Percentiles rank a stretch among this genome's conserved stretches.
These are phyloP conservation scores for Arthrobotrys sphaeroides DNA, from an alignment of 2,329 filamentous ascomycete genomes.

Conservation along the genomic window DNA sequence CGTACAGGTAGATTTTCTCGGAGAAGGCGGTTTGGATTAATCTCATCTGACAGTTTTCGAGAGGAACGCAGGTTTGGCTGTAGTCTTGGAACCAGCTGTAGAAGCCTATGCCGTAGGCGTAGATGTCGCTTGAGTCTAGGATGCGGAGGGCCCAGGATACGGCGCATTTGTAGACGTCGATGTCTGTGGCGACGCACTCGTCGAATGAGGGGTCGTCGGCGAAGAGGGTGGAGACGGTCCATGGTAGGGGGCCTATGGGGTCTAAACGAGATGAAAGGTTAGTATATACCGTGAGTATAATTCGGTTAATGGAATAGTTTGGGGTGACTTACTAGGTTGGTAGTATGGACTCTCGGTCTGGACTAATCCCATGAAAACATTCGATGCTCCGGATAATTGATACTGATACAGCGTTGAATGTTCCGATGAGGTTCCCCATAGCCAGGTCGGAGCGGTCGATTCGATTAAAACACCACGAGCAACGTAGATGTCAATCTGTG, in stretches of 20 bases:
- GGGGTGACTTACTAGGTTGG: conserved; percentile 64
- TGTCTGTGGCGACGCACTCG: conserved; percentile 55
- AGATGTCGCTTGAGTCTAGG: conserved; percentile 35
- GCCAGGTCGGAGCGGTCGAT: conserved; percentile 66
- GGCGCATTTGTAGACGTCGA: conserved; percentile 57
- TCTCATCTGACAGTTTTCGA: conserved; percentile 62
- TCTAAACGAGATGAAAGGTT: conserved; percentile 65
- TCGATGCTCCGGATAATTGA: conserved; percentile 69
- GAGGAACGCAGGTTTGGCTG: conserved; percentile 13
- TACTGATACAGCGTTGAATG: conserved; percentile 77
- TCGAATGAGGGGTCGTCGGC: conserved; percentile 62
- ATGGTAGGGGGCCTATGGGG: conserved; percentile 56
- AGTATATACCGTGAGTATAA: conserved; percentile 56
- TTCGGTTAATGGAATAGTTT: not conserved
- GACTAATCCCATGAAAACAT: conserved; percentile 72
- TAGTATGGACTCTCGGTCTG: conserved; percentile 78
- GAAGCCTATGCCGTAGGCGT: conserved; percentile 50
- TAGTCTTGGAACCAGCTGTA: conserved; percentile 59
- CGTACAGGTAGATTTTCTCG: conserved; percentile 55
- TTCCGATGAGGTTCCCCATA: conserved; percentile 73
- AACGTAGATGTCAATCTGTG: conserved; percentile 70
- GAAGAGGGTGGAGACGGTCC: conserved; percentile 55
- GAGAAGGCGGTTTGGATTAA: conserved; percentile 59
- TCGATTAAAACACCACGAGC: conserved; percentile 67
- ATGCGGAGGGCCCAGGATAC: conserved; percentile 61